A percentile compares a stretch with the other conserved stretches of the same genome.
Evolutionary conservation across 1,284 basidiomycete species (phyloP).

Genomic region (Laetiporus sulphureus): DNA sequence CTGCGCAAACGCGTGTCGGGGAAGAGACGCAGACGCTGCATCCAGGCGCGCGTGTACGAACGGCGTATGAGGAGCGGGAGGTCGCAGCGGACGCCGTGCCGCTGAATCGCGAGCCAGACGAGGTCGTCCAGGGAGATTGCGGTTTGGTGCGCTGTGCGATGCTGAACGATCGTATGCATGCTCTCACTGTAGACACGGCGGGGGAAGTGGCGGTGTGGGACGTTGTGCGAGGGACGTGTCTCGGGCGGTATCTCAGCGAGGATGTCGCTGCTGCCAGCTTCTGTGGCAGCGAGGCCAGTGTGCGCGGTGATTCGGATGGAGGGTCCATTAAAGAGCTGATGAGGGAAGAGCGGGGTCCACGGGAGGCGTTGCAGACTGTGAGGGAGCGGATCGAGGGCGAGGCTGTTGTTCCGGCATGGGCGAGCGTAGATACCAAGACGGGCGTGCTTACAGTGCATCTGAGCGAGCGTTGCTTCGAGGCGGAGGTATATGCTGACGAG

Average conservation of each 20-base stretch:
- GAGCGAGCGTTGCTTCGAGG: constrained; percentile 86
- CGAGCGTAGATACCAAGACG: constrained; percentile 82
- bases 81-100: constrained; percentile 77
- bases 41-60: constrained; percentile 35
- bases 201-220: constrained; percentile 93
- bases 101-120: constrained; percentile 54
- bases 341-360: constrained; percentile 51
- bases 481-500: constrained; percentile 94
- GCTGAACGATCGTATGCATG: constrained; percentile 90
- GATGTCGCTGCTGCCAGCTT: constrained; percentile 55
- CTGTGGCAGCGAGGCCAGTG: constrained; percentile 21
- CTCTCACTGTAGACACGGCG: constrained; percentile 82
- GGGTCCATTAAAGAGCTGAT: constrained; percentile 3
- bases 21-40: constrained; percentile 35
- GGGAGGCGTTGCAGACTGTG: constrained; percentile 85
- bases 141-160: constrained; percentile 82
- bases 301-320: constrained; percentile 21
- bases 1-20: constrained; percentile 10
- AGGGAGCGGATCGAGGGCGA: constrained; percentile 89
- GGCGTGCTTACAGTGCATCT: constrained; percentile 88
- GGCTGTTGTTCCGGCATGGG: constrained; percentile 83
- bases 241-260: constrained; percentile 61
- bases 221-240: constrained; percentile 72
- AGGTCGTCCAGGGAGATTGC: constrained; percentile 69
- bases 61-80: constrained; percentile 74